phyloP scores from a whole-genome alignment of 2,329 filamentous ascomycete species.

The Fusarium oligoseptatum region DNA sequence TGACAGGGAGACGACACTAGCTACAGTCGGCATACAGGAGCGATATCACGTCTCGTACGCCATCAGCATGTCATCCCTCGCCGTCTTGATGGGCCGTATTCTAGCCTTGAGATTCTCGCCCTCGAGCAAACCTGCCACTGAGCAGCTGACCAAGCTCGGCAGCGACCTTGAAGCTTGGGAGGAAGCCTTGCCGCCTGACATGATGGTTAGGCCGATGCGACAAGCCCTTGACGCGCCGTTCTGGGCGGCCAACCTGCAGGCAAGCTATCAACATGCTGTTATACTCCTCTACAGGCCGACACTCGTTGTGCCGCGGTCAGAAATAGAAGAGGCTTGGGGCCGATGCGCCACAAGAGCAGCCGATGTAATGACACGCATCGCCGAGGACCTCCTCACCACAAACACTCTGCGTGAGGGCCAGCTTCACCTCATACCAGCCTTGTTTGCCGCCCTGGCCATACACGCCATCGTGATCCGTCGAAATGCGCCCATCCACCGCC shows the following conservation, averaged over 20 bases:
- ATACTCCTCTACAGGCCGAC: background rate
- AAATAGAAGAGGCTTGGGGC: background rate
- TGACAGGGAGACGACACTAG: constrained; percentile 9
- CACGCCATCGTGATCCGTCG: background rate
- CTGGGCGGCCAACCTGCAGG: background rate
- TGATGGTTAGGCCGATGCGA: background rate
- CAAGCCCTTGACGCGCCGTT: background rate
- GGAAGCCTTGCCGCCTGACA: background rate
- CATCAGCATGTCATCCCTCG: background rate
- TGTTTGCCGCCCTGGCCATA: background rate
- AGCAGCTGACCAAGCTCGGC: background rate
- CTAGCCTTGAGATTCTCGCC: background rate
- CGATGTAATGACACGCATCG: background rate
- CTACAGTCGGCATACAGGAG: background rate
- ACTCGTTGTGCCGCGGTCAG: background rate
- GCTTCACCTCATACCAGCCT: background rate
- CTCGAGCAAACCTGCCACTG: background rate
- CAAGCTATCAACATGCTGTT: background rate
- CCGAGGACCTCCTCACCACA: background rate
- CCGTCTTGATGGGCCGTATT: background rate
- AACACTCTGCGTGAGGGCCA: background rate
- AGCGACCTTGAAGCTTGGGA: background rate
- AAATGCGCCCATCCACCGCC: background rate
- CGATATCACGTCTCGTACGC: background rate
- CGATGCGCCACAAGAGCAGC: background rate